Base-by-base conservation (phyloP, 2,329 filamentous ascomycete genomes). In the Trichoderma sp. region DNA sequence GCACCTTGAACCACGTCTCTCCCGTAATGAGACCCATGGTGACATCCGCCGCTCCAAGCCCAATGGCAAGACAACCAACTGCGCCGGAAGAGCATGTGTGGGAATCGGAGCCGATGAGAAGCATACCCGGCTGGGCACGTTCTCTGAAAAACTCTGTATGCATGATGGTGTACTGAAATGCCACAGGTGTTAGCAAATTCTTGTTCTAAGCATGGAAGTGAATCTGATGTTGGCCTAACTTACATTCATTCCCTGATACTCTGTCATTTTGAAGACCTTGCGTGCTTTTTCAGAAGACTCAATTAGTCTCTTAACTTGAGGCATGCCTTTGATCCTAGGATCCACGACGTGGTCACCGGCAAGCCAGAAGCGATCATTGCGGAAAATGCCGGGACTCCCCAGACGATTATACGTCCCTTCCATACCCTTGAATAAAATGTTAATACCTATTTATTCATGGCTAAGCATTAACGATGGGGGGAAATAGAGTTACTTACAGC, bases 341-440 rank as follows among this genome's bases (percentile, higher is more conserved):
- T 86, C 84, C 4, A 86, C 83, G 4, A 83, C 79, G 73, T 86
- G 84, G 74, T 86, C 85, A 2, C 82, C 82, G 0, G 84, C 84
- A 6, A 87, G 79, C 85, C 85, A 86, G 73, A 87, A 82, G 0
- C 85, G 77, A 73, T 86, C 84, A 67, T 86, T 87, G 9, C 85
- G 82, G 71, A 81, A 85, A n/a, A 85, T 83, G 4, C 81, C 80
- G 0, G 83, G 82, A 13, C 76, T 73, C 3, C 82, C 82, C 8
- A 86, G 74, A 4, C 76, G 67, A 5, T 83, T 76, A 73, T 84
- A 83, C 4, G 80, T 82, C 50, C 75, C 75, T 36, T 81, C 78
- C 84, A 85, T 85, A 53, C 80, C 79, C 67, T 69, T 39, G 17
- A 30, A 6, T 4, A 15, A 8, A 6, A 26, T 5, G 3, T 67